A percentile compares a stretch with the other conserved stretches of the same genome.
Conservation (phyloP, 2,329 filamentous ascomycete genomes). For the Colletotrichum sp. region DNA sequence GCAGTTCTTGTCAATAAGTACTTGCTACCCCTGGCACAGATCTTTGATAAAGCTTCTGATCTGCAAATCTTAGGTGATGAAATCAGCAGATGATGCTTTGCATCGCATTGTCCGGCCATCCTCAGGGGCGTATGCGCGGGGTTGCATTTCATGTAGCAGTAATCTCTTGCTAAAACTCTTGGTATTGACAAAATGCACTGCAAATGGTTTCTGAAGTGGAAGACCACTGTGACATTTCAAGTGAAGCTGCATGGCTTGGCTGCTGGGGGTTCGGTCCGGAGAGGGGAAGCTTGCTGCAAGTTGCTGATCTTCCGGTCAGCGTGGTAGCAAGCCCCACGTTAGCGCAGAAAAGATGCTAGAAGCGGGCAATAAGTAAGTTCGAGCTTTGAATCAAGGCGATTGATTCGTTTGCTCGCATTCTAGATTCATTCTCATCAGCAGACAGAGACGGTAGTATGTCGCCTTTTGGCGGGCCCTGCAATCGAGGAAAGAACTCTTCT, state of each 20-base stretch:
- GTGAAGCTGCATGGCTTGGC: neutral
- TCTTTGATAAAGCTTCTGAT: neutral
- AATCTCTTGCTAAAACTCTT: neutral
- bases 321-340: neutral
- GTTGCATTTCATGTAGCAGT: neutral
- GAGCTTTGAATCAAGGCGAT: neutral
- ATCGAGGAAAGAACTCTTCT: neutral
- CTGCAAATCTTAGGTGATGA: neutral
- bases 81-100: neutral
- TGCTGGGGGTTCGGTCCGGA: neutral
- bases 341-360: neutral
- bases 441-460: neutral
- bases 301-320: neutral
- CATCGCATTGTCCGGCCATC: neutral
- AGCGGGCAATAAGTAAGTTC: neutral
- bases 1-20: neutral
- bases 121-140: neutral
- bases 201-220: neutral
- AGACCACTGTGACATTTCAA: neutral
- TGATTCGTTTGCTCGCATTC: neutral
- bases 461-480: too few species aligned
- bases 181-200: neutral
- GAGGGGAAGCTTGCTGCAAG: neutral
- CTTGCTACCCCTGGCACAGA: neutral
- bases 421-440: neutral